These are phyloP conservation scores for Cryphonectria parasitica DNA, from an alignment of 2,329 filamentous ascomycete genomes.

Conservation along the genomic window DNA sequence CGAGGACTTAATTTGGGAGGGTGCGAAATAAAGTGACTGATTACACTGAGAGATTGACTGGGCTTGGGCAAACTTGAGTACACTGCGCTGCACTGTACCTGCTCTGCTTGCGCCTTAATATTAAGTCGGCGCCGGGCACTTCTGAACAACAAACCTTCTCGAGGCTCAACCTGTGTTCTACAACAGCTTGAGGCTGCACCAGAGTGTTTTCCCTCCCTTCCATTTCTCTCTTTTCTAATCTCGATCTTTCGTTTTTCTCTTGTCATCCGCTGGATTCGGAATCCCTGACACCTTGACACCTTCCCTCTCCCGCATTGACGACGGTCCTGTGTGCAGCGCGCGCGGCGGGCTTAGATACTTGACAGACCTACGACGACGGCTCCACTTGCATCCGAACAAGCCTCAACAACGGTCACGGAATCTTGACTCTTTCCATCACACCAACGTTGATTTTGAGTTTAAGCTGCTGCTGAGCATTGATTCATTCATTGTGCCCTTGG, in stretches of 20 bases:
- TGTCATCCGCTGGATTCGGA: conserved; percentile 29
- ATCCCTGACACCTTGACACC: conserved; percentile 8
- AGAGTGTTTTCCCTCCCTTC: background rate
- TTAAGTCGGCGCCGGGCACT: background rate
- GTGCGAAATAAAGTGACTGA: background rate
- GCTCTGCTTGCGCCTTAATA: conserved; percentile 5
- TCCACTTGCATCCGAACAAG: conserved; percentile 6
- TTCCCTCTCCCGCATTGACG: conserved; percentile 18
- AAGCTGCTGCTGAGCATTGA: background rate
- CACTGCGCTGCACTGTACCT: background rate
- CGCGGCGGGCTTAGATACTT: conserved; percentile 3
- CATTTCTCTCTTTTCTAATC: background rate
- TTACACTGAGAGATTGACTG: background rate
- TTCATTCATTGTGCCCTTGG: conserved; percentile 2
- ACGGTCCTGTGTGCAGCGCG: conserved; percentile 8
- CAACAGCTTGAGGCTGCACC: conserved; percentile 25
- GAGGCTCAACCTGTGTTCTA: conserved; percentile 10
- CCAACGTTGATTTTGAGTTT: conserved; percentile 15
- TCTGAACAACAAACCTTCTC: background rate
- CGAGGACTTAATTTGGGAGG: background rate
- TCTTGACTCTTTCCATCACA: background rate
- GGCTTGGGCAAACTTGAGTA: background rate
- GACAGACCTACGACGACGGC: conserved; percentile 8
- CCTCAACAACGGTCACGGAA: conserved; percentile 6
- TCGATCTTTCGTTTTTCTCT: background rate